Evolutionary conservation across 2,329 filamentous ascomycete genomes (phyloP), one percentile per base, ranked within the genome.

Genomic region (Colletotrichum lindemuthianum): DNA sequence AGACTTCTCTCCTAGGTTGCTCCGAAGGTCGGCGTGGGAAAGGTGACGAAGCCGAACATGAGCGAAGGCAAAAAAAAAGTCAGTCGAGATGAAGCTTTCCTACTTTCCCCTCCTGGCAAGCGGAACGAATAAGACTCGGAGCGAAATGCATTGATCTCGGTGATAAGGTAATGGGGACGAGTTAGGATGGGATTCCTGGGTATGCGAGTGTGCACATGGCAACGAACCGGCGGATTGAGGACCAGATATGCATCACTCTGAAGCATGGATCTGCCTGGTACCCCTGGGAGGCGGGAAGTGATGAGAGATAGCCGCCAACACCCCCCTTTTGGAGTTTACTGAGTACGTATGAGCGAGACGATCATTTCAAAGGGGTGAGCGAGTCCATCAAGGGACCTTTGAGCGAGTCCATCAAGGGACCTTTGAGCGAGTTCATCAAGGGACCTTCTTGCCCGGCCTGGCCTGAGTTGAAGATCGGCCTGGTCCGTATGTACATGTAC

Each of bases 61-160:
- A 34, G n/a, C 55, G 60, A 52, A 43, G 44, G 24, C 24, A 3
- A 24, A 24, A 24, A 53, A 61, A 44, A 32, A 50, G 40, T 45
- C 57, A 47, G 49, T 57, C 41, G 50, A 60, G 44, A 55, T 49
- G 50, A 40, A 55, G 32, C 15, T 15, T 15, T 24, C 16, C 24
- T 32, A 8, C 41, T 32, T 41, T 37, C 1, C 32, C 43, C 12
- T 39, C n/a, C 4, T 24, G 15, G 11, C 15, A 8, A 41, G 44
- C 60, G 40, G 45, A 58, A 16, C 61, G 24, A 24, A 40, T 50
- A 56, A 61, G 36, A 48, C 45, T 57, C 58, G 58, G 44, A 51
- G 40, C 33, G 47, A 49, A 45, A 44, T 37, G 63, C 63, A 65
- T 65, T 63, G 58, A 65, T 65, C 52, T 65, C 51, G 58, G 63